phyloP scores from a whole-genome alignment of 371 early-diverging fungal species.

The Apophysomyces sp. region DNA sequence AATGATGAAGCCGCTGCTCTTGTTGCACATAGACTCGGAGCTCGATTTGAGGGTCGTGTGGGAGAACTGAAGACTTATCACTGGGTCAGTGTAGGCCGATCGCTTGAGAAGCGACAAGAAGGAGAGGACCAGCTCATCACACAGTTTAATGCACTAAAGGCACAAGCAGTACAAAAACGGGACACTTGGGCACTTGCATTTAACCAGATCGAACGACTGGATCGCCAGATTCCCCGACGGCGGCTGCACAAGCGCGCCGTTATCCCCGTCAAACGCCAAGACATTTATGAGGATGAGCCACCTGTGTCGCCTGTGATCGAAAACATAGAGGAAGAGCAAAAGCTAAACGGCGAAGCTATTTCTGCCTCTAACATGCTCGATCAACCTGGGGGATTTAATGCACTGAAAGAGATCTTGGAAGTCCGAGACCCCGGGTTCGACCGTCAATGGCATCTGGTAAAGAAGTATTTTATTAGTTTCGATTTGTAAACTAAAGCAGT shows the following conservation, averaged over 20 bases:
- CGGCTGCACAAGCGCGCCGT: slow-evolving; percentile 32
- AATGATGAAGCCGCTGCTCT: slow-evolving; percentile 27
- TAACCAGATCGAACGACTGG: slow-evolving; percentile 20
- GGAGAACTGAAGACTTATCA: slow-evolving; percentile 67
- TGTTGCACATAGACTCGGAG: slow-evolving; percentile 44
- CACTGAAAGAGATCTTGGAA: slow-evolving; percentile 17
- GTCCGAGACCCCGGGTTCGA: slow-evolving; percentile 80
- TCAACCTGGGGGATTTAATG: slow-evolving; percentile 15
- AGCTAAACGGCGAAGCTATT: slow-evolving; percentile 5
- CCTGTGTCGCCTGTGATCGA: slow-evolving; percentile 19
- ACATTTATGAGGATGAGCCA: slow-evolving; percentile 12
- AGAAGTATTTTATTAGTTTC: not conserved
- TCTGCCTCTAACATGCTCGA: slow-evolving; percentile 6
- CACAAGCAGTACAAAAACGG: slow-evolving; percentile 10
- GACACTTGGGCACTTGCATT: slow-evolving; percentile 9
- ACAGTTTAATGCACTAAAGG: slow-evolving; percentile 8
- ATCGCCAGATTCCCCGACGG: slow-evolving; percentile 33
- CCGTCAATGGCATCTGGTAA: slow-evolving; percentile 45
- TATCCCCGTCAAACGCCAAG: slow-evolving; percentile 17
- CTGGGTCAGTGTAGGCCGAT: slow-evolving; percentile 51
- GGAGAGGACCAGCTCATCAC: slow-evolving; percentile 11
- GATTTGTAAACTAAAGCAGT: not conserved
- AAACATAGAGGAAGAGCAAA: slow-evolving; percentile 18
- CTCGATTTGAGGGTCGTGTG: slow-evolving; percentile 62
- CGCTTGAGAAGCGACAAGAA: slow-evolving; percentile 12